phyloP scores from a whole-genome alignment of 768 basidiomycete species.

The Lyophyllum atratum region DNA sequence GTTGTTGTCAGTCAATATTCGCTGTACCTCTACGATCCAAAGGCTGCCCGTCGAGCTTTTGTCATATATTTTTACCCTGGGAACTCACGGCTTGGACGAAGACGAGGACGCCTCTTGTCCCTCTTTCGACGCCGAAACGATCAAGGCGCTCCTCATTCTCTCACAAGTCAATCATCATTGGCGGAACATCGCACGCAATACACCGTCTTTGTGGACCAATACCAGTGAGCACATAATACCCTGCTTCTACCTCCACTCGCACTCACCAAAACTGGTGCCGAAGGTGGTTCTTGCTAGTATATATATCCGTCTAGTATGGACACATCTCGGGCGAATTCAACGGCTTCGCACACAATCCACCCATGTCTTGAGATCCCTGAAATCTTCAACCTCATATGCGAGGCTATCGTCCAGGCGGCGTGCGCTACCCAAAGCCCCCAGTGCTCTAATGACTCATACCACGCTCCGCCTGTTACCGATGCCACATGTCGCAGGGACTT shows the following conservation, averaged over 20 bases:
- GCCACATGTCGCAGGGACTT: not conserved
- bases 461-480: not conserved
- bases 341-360: not conserved
- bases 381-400: not conserved
- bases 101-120: constrained; percentile 20
- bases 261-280: too few relatives aligned
- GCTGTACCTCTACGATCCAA: constrained; percentile 30
- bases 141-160: constrained; percentile 46
- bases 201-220: constrained; percentile 56
- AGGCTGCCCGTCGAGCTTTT: constrained; percentile 58
- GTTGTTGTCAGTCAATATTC: too few relatives aligned
- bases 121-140: constrained; percentile 40
- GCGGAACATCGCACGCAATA: constrained; percentile 50
- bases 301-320: not conserved
- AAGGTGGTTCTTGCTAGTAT: too few relatives aligned
- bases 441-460: not conserved
- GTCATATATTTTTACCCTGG: constrained; percentile 55
- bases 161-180: constrained; percentile 53
- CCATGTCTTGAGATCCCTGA: not conserved
- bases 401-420: not conserved
- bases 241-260: too few relatives aligned
- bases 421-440: not conserved
- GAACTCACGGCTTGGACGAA: constrained; percentile 32
- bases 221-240: too few relatives aligned
- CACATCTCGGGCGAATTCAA: not conserved